These are phyloP conservation scores for Cryptococcus floricola DNA, from an alignment of 1,284 basidiomycete genomes.

Conservation along the genomic window DNA sequence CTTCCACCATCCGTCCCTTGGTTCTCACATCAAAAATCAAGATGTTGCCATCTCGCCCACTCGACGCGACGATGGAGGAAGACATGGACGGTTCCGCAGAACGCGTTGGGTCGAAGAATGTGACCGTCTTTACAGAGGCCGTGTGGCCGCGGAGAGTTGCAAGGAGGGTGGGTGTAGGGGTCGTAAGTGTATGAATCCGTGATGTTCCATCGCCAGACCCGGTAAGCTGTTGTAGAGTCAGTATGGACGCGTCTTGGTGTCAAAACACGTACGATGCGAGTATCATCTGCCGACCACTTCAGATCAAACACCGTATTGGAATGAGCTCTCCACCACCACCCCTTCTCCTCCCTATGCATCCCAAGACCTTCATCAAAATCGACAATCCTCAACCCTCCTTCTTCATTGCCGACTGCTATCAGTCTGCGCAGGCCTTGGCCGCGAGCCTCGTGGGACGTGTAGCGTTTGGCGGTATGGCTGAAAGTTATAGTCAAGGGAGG, in stretches of 20 bases:
- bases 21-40: conserved; percentile 48
- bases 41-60: conserved; percentile 49
- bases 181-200: conserved; percentile 34
- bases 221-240: conserved; percentile 31
- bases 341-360: conserved; percentile 23
- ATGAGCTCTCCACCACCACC: conserved; percentile 55
- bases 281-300: conserved; percentile 66
- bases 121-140: conserved; percentile 42
- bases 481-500: conserved; percentile 37
- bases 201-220: conserved; percentile 45
- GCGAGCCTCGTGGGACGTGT: conserved; percentile 20
- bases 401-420: conserved; percentile 41
- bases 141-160: conserved; percentile 44
- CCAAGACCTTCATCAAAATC: conserved; percentile 36
- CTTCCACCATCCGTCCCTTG: conserved; percentile 15
- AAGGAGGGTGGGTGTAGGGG: conserved; percentile 19
- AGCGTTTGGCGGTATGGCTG: conserved; percentile 28
- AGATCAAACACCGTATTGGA: conserved; percentile 75
- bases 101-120: conserved; percentile 37
- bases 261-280: conserved; percentile 28
- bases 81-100: conserved; percentile 10
- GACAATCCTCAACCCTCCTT: conserved; percentile 38
- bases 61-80: conserved; percentile 38
- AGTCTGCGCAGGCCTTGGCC: conserved; percentile 20
- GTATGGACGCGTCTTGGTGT: neutral